phyloP scores from a whole-genome alignment of 2,329 filamentous ascomycete genomes.

The Tympanopsis confertula region DNA sequence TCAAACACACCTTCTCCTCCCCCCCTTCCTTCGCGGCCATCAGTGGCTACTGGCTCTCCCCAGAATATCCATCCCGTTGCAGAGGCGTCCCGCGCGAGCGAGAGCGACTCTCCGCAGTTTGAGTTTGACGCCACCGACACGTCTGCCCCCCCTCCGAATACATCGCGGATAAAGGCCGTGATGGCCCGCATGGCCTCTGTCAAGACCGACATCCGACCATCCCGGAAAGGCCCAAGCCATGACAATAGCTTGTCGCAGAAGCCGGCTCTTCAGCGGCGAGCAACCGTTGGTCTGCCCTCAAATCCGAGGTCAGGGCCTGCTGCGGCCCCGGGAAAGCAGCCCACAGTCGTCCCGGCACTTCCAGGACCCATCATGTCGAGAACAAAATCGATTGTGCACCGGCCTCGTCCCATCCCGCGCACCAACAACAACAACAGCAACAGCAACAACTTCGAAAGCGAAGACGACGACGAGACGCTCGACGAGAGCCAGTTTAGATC shows the following conservation, averaged over 20 bases:
- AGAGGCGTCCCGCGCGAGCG: too few species aligned
- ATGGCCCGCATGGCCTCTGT: conserved; percentile 17
- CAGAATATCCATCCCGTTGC: too few species aligned
- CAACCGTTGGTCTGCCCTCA: conserved; percentile 32
- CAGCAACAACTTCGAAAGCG: too few species aligned
- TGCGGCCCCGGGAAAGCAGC: conserved; percentile 14
- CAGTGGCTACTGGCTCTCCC: too few species aligned
- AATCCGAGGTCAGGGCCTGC: conserved; percentile 30
- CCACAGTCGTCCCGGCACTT: conserved; percentile 3
- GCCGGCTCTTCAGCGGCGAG: conserved; percentile 28
- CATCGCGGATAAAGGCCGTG: conserved; percentile 6
- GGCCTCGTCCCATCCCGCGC: conserved; percentile 43
- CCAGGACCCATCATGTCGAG: conserved; percentile 11
- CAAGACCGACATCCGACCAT: conserved; percentile 17
- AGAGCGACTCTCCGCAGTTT: too few species aligned
- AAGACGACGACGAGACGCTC: too few species aligned
- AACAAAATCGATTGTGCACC: conserved; percentile 33
- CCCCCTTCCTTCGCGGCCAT: too few species aligned
- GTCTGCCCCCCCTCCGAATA: background rate
- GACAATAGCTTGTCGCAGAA: too few species aligned
- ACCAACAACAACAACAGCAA: conserved; percentile 28
- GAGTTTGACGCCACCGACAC: background rate
- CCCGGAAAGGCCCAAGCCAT: conserved; percentile 3
- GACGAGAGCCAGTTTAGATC: too few species aligned
- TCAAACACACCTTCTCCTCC: too few species aligned